Evolutionary conservation across 768 basidiomycete genomes (phyloP).

Genomic region (Hygrocybe coccinea): DNA sequence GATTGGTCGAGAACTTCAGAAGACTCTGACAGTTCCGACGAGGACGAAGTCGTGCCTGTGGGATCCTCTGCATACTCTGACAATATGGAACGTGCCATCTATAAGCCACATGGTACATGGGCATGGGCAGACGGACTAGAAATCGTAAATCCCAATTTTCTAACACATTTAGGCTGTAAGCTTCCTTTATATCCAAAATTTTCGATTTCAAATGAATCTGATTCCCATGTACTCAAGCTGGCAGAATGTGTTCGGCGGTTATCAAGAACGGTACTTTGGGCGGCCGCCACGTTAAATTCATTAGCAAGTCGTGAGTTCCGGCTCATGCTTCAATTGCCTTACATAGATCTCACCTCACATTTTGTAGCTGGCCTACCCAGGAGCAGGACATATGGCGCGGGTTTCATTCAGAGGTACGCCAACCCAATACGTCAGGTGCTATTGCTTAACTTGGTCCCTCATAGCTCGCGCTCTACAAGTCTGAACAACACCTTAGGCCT

Average conservation of each 20-base stretch:
- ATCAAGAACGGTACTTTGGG: constrained; percentile 7
- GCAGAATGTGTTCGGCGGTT: constrained; percentile 4
- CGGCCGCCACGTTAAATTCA: constrained; percentile 7
- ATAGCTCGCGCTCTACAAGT: constrained; percentile 51
- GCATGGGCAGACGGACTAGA: constrained; percentile 9
- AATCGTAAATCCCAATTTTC: constrained; percentile 2
- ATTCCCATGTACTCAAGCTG: not conserved
- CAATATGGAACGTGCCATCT: not conserved
- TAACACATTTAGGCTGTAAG: constrained; percentile 5
- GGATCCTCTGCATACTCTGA: not conserved
- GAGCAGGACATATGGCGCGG: constrained; percentile 1
- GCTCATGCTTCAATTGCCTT: not conserved
- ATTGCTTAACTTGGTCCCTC: not conserved
- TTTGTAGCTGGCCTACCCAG: constrained; percentile 6
- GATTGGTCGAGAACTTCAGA: constrained; percentile 4
- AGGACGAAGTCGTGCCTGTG: not conserved
- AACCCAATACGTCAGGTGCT: not conserved
- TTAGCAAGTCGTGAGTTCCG: constrained; percentile 11
- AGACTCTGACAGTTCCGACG: not conserved
- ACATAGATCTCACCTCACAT: not conserved
- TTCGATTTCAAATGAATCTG: not conserved
- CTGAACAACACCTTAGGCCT: constrained; percentile 36
- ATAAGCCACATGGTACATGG: constrained; percentile 12
- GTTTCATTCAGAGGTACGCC: constrained; percentile 7
- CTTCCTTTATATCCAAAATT: not conserved